phyloP scores from a whole-genome alignment of 2,329 filamentous ascomycete genomes.

The Colletotrichum kahawae region DNA sequence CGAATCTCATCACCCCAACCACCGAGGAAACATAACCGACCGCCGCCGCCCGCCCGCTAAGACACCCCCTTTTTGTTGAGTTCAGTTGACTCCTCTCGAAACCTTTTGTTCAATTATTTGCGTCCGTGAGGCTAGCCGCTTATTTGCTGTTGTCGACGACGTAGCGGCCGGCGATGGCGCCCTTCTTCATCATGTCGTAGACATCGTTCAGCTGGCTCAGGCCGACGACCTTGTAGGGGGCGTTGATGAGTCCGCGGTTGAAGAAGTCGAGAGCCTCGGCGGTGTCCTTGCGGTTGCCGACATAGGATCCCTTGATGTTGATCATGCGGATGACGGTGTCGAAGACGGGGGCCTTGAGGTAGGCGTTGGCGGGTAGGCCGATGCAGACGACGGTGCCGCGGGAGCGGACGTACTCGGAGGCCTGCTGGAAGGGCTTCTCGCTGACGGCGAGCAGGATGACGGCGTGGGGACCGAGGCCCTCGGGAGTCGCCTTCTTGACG shows the following conservation, averaged over 20 bases:
- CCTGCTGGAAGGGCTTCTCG: constrained; percentile 96
- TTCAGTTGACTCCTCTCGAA: background rate
- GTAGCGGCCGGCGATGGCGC: constrained; percentile 78
- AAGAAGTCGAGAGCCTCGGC: constrained; percentile 93
- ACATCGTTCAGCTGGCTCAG: constrained; percentile 80
- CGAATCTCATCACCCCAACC: background rate
- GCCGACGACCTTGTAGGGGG: constrained; percentile 84
- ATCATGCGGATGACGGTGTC: constrained; percentile 90
- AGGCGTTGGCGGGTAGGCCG: constrained; percentile 82
- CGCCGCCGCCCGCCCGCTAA: background rate
- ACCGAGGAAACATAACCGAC: background rate
- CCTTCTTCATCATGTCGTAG: constrained; percentile 76
- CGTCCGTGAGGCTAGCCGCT: background rate
- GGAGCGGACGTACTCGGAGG: constrained; percentile 83
- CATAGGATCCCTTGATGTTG: constrained; percentile 89
- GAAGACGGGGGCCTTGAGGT: constrained; percentile 84
- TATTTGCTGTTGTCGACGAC: constrained; percentile 77
- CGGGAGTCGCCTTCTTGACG: constrained; percentile 80
- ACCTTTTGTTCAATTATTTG: background rate
- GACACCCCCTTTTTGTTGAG: constrained; percentile 2
- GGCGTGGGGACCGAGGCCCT: constrained; percentile 85
- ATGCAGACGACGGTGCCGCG: constrained; percentile 87
- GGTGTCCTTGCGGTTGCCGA: constrained; percentile 88
- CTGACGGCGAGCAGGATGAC: constrained; percentile 84
- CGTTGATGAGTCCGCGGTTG: constrained; percentile 80